These are phyloP conservation scores for Syzygium grande DNA, from an alignment of 345 rosid species.

Conservation along the genomic window DNA sequence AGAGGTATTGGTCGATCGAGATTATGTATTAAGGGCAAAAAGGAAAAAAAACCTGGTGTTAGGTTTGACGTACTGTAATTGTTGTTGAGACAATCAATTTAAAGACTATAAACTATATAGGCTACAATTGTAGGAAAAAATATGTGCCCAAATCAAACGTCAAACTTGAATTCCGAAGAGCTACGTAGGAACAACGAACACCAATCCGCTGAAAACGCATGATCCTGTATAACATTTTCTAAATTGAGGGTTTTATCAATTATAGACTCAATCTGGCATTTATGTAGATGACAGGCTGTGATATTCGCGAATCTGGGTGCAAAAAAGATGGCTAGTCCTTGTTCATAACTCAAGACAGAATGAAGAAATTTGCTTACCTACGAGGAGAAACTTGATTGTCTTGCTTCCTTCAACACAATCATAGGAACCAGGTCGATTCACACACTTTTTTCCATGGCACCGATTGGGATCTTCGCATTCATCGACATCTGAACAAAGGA, in stretches of 20 bases:
- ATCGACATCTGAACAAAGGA: no score
- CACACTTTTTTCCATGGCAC: background rate
- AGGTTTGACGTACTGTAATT: background rate
- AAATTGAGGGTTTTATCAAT: background rate
- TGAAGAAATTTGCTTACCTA: background rate
- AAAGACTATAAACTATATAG: background rate
- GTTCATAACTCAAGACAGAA: background rate
- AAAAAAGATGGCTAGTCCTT: background rate
- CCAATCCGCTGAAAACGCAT: background rate
- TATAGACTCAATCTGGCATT: background rate
- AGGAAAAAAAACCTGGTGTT: background rate
- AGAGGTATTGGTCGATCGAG: background rate
- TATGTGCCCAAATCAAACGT: background rate
- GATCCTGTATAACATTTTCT: background rate
- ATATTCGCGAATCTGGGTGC: background rate
- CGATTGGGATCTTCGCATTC: background rate
- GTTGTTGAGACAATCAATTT: background rate
- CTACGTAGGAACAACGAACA: background rate
- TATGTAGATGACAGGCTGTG: background rate
- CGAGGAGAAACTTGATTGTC: background rate
- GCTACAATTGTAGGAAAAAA: background rate
- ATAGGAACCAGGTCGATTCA: fast-evolving
- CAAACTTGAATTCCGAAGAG: background rate
- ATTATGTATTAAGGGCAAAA: background rate
- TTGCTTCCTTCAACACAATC: background rate